A percentile compares a stretch with the other conserved stretches of the same genome.
These are phyloP conservation scores for Aspergillus nomiae DNA, from an alignment of 2,329 filamentous ascomycete genomes.

Conservation along the genomic window DNA sequence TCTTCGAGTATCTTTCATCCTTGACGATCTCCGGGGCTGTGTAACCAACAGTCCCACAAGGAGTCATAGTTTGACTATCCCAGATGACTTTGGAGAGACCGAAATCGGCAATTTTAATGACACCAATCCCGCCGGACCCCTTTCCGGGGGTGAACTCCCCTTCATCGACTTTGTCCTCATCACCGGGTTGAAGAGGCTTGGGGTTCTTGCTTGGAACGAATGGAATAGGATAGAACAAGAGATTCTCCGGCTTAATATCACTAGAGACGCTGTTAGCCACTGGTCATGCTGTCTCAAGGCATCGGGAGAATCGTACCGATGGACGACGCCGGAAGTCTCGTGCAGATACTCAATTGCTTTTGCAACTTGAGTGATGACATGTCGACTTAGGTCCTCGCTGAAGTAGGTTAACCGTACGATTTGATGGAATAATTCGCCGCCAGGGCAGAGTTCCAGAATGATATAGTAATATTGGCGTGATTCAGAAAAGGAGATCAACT, in stretches of 20 bases:
- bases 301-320: slow-evolving; percentile 68
- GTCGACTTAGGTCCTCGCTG: slow-evolving; percentile 89
- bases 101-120: slow-evolving; percentile 97
- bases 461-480: slow-evolving; percentile 97
- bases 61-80: slow-evolving; percentile 98
- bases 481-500: slow-evolving; percentile 90
- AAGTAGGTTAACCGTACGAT: slow-evolving; percentile 98
- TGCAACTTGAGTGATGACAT: slow-evolving; percentile 95
- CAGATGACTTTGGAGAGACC: slow-evolving; percentile 97
- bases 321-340: slow-evolving; percentile 91
- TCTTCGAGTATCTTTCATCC: slow-evolving; percentile 97
- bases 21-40: slow-evolving; percentile 98
- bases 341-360: slow-evolving; percentile 91
- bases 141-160: slow-evolving; percentile 84
- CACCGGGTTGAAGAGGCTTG: slow-evolving; percentile 79
- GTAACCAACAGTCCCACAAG: slow-evolving; percentile 98
- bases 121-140: slow-evolving; percentile 86
- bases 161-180: slow-evolving; percentile 97
- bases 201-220: slow-evolving; percentile 78
- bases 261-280: slow-evolving; percentile 17
- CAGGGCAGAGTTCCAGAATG: slow-evolving; percentile 89
- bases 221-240: slow-evolving; percentile 85
- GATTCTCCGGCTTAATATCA: slow-evolving; percentile 92
- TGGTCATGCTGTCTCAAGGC: not conserved
- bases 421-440: slow-evolving; percentile 96